Evolutionary conservation across 768 basidiomycete species (phyloP), one percentile per base, ranked within the genome.

Genomic region (Rhodotorula kratochvilovae): DNA sequence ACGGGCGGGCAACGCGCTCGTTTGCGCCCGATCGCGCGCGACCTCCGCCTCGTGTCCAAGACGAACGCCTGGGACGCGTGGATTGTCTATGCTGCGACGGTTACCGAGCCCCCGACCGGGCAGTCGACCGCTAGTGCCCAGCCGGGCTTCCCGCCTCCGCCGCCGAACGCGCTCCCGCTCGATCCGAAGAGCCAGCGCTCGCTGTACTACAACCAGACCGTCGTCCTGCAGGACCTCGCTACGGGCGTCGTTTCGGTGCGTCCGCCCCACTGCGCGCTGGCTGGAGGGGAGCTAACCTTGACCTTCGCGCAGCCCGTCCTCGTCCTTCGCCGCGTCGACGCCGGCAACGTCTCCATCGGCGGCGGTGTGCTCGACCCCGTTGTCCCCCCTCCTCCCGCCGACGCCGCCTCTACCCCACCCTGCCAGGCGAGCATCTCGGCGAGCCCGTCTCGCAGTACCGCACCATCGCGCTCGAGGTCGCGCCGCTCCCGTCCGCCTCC

Each of bases 81-180:
- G 81, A 87, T 97, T 77, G 91, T 97, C 86, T 98, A 96, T 83
- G 92, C 96, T 72, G 93, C 96, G 72, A 93, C 97, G 80, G 90
- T 92, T 5, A 12, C 17, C 10, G 88, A 87, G 21, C 89, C 89
- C 78, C 89, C 91, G 29, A 84, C 86, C 29, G 88, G 88, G 39
- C 1, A 89, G 91, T 65, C 87, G 89, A 39, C 42, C 6, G 51
- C 6, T 4, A 29, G 5, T 6, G 29, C 31, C 3, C 39, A 64
- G 15, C 63, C 63, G 25, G 92, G 92, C 74, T 97, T 92, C 80
- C 95, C 95, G 12, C 89, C 89, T 0, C 90, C 91, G 43, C 92
- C 94, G 35, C 89, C 91, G 21, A 92, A 93, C 74, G 92, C 91
- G 11, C 91, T 95, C 61, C 83, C 90, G 11, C 61, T 81, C 39